A percentile compares a stretch with the other conserved stretches of the same genome.
Conservation (phyloP, 108 stramenopile genomes). For the Pelagomonas calceolata region DNA sequence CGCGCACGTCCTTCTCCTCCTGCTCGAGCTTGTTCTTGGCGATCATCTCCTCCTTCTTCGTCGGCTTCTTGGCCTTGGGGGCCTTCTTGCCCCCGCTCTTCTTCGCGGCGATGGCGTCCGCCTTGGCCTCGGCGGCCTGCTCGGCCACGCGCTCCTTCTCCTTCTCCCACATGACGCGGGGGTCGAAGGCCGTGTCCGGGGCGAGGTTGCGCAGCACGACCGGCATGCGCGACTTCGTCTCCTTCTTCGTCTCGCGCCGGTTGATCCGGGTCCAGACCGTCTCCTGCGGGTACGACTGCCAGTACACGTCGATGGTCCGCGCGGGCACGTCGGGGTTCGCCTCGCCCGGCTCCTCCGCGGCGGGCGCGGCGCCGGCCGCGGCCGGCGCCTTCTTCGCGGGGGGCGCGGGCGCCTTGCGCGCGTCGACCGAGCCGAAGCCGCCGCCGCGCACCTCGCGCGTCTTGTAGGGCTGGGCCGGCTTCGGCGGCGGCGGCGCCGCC, state of each 20-base stretch:
- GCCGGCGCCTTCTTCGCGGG: not conserved
- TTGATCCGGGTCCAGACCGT: not conserved
- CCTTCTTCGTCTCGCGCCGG: not conserved
- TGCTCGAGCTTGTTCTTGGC: conserved; percentile 53
- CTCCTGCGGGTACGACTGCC: not conserved
- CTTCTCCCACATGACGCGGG: not conserved
- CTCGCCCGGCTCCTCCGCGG: not conserved
- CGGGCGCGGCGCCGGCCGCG: no score
- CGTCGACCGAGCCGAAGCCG: not conserved
- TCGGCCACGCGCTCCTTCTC: not conserved
- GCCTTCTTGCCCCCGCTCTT: conserved; percentile 3
- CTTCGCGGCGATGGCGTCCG: conserved; percentile 61
- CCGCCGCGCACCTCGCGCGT: not conserved
- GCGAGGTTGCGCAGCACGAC: conserved; percentile 82
- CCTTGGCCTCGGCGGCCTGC: conserved; percentile 56
- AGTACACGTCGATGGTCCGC: not conserved
- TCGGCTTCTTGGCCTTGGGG: conserved; percentile 38
- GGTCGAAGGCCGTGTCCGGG: conserved; percentile 25
- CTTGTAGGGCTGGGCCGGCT: no score
- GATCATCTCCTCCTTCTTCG: conserved; percentile 40
- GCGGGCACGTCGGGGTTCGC: not conserved
- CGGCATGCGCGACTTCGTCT: conserved; percentile 64
- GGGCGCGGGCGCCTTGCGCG: not conserved
- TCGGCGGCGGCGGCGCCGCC: no score
- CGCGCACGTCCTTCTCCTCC: conserved; percentile 62